Evolutionary conservation across 1,284 basidiomycete species (phyloP).

Genomic region (Irpex rosettiformis): DNA sequence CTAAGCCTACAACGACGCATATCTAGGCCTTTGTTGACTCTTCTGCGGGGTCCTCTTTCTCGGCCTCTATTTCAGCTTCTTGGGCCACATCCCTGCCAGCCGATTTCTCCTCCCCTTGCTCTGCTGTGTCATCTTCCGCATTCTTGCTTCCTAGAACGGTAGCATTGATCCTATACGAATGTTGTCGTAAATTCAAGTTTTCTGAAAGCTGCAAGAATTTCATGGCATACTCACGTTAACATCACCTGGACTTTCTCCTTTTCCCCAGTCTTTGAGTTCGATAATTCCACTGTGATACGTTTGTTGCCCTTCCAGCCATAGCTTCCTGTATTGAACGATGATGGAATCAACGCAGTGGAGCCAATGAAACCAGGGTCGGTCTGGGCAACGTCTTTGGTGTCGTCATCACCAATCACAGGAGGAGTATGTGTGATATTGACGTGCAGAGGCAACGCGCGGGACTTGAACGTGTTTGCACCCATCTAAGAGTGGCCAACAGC

Average conservation of each 20-base stretch:
- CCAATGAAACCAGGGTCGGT: conserved; percentile 62
- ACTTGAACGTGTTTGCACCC: conserved; percentile 53
- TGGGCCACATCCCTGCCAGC: conserved; percentile 35
- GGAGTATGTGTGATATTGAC: conserved; percentile 67
- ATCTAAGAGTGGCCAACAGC: conserved; percentile 36
- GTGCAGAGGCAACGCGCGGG: conserved; percentile 63
- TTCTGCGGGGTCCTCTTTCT: conserved; percentile 32
- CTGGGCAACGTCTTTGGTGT: conserved; percentile 31
- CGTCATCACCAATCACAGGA: conserved; percentile 42
- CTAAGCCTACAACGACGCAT: background rate
- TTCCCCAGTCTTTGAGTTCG: conserved; percentile 43
- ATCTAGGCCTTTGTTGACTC: conserved; percentile 26
- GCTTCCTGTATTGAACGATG: conserved; percentile 65
- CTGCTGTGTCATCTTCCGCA: conserved; percentile 38
- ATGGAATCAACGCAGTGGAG: conserved; percentile 52
- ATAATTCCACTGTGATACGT: conserved; percentile 61
- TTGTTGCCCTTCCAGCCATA: conserved; percentile 81
- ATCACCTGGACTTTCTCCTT: conserved; percentile 73
- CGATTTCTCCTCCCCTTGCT: conserved; percentile 30
- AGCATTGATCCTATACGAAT: background rate
- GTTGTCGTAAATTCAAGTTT: background rate
- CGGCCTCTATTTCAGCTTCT: conserved; percentile 30
- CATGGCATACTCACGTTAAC: conserved; percentile 65
- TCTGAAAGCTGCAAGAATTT: no score
- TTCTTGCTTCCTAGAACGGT: conserved; percentile 55